These are phyloP conservation scores for Paramecium sexaurelia DNA, from an alignment of 73 alveolate genomes.

Conservation along the genomic window DNA sequence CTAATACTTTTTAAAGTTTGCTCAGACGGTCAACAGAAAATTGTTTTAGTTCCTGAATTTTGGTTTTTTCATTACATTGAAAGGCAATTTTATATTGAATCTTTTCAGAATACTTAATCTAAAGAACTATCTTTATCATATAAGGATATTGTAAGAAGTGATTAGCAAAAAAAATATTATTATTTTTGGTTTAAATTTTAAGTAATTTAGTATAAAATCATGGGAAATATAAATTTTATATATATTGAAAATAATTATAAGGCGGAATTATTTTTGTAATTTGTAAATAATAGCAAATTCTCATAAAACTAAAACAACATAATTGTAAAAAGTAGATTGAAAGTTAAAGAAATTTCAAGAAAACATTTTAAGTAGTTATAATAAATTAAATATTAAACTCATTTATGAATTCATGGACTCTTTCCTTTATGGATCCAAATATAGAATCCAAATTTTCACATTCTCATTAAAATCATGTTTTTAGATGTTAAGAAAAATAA, in stretches of 20 bases:
- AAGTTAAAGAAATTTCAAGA: background rate
- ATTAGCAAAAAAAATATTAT: no score
- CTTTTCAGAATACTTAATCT: background rate
- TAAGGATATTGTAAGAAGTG: no score
- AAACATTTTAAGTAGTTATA: background rate
- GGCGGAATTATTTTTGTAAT: no score
- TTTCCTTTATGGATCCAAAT: background rate
- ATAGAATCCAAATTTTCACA: background rate
- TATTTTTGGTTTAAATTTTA: no score
- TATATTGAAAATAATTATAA: no score
- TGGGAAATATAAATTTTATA: no score
- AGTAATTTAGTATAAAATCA: no score
- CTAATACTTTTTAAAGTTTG: background rate
- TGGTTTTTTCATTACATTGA: background rate
- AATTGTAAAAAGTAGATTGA: background rate
- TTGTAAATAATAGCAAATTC: no score
- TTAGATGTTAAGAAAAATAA: background rate
- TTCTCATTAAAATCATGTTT: background rate
- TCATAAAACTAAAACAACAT: background rate
- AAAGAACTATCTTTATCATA: background rate
- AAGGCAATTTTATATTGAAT: background rate
- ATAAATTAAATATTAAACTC: background rate
- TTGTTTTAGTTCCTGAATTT: background rate
- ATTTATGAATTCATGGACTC: background rate
- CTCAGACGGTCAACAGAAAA: constrained; percentile 27